phyloP scores from a whole-genome alignment of 176 grass and related monocot genomes.

The Echinochloa phyllopogon region DNA sequence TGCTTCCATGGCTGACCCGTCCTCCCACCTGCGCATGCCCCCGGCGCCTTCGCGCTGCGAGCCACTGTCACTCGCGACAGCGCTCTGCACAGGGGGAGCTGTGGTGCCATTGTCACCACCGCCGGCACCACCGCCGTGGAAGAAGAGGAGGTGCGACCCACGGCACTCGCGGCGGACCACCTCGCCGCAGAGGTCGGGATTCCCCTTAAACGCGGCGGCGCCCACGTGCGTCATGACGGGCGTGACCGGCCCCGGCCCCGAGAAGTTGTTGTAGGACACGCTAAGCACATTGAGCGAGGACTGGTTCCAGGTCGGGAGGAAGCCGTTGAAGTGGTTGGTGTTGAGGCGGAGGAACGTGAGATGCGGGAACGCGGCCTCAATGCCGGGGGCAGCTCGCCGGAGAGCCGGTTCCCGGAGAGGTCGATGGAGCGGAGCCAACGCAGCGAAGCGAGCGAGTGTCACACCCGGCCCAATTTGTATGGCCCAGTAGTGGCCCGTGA shows the following conservation, averaged over 20 bases:
- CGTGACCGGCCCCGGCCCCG: conserved; percentile 79
- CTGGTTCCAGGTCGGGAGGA: conserved; percentile 84
- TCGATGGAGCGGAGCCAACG: conserved; percentile 81
- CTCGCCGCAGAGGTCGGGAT: conserved; percentile 78
- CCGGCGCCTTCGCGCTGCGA: conserved; percentile 35
- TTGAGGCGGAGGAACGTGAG: conserved; percentile 67
- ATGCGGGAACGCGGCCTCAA: conserved; percentile 63
- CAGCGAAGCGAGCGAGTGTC: conserved; percentile 63
- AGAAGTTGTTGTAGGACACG: conserved; percentile 85
- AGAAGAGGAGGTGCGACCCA: conserved; percentile 71
- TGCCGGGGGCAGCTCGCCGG: conserved; percentile 64
- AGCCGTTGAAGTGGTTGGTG: conserved; percentile 74
- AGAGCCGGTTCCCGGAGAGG: conserved; percentile 68
- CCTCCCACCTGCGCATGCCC: no score
- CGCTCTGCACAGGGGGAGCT: conserved; percentile 46
- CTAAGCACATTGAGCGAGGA: conserved; percentile 68
- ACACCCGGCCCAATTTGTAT: no score
- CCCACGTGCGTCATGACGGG: conserved; percentile 48
- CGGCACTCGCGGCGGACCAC: conserved; percentile 72
- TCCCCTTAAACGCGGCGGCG: conserved; percentile 55
- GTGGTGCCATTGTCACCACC: conserved; percentile 35
- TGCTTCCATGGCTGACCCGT: no score
- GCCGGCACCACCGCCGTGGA: conserved; percentile 45
- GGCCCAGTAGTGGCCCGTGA: no score
- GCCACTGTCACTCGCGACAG: conserved; percentile 21